A percentile compares a stretch with the other conserved stretches of the same genome.
Evolutionary conservation across 371 early-diverging fungal species (phyloP).

Genomic region (Mortierella sp.): DNA sequence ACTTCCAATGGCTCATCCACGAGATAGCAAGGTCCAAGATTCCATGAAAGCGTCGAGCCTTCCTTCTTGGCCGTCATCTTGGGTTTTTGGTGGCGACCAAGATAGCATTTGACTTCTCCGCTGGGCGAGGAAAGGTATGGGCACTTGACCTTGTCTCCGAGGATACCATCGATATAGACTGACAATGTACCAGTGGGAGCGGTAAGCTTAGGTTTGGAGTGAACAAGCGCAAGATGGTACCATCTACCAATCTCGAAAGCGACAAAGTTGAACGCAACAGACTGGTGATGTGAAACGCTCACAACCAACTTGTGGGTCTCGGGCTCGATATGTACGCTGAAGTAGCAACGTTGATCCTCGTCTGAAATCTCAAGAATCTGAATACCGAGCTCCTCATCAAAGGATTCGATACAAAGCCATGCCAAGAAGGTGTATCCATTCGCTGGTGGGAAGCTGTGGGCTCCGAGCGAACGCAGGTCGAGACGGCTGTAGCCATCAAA

Average conservation of each 20-base stretch:
- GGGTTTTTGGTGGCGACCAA: conserved; percentile 59
- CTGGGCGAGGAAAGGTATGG: conserved; percentile 67
- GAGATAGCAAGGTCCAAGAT: conserved; percentile 77
- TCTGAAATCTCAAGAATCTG: conserved; percentile 69
- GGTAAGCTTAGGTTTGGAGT: conserved; percentile 70
- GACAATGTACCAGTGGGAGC: conserved; percentile 67
- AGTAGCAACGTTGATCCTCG: conserved; percentile 58
- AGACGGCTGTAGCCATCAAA: conserved; percentile 65
- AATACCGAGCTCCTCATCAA: conserved; percentile 63
- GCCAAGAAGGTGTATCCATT: conserved; percentile 73
- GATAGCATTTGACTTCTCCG: conserved; percentile 59
- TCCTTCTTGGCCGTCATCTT: conserved; percentile 33
- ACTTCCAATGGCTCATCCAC: conserved; percentile 72
- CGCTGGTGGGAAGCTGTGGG: conserved; percentile 67
- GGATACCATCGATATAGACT: conserved; percentile 75
- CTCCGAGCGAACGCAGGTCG: conserved; percentile 55
- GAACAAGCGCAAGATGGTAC: conserved; percentile 81
- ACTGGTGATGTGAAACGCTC: conserved; percentile 66
- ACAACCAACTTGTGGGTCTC: conserved; percentile 64
- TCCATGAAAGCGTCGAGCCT: conserved; percentile 66
- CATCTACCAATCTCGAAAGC: conserved; percentile 73
- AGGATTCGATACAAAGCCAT: conserved; percentile 78
- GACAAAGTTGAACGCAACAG: conserved; percentile 62
- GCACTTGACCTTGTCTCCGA: conserved; percentile 70
- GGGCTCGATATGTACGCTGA: conserved; percentile 65